These are phyloP conservation scores for Quercus variabilis DNA, from an alignment of 306 rosid species.

Conservation along the genomic window DNA sequence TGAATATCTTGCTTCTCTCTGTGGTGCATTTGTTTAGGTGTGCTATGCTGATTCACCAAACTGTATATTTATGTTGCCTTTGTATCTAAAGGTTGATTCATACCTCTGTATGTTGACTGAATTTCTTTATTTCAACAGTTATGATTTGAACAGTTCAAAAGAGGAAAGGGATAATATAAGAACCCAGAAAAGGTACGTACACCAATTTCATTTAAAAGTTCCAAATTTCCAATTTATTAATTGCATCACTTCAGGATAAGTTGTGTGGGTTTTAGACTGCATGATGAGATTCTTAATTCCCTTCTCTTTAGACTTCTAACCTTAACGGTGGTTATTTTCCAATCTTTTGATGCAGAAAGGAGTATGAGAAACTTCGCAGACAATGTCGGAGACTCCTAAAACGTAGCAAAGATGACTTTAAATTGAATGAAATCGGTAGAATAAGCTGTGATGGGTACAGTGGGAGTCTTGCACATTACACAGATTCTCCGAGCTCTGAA, in stretches of 20 bases:
- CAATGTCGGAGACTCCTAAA: slow-evolving; percentile 68
- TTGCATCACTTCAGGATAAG: neutral
- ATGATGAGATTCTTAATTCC: slow-evolving; percentile 10
- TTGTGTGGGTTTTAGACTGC: neutral
- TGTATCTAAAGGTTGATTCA: neutral
- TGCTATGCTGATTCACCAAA: neutral
- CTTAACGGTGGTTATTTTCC: neutral
- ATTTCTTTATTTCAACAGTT: slow-evolving; percentile 53
- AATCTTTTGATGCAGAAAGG: slow-evolving; percentile 63
- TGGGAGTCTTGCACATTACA: slow-evolving; percentile 44
- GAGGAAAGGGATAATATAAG: slow-evolving; percentile 72
- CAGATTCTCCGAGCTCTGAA: slow-evolving; percentile 90
- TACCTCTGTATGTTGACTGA: slow-evolving; percentile 27
- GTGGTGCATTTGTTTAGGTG: neutral
- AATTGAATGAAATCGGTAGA: slow-evolving; percentile 55
- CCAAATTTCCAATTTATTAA: slow-evolving; percentile 7
- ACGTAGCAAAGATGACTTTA: slow-evolving; percentile 44
- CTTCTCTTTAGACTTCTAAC: slow-evolving; percentile 5
- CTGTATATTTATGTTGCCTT: neutral
- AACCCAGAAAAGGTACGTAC: slow-evolving; percentile 65
- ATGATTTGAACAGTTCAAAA: slow-evolving; percentile 72
- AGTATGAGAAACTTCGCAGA: slow-evolving; percentile 81
- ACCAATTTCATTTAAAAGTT: slow-evolving; percentile 7
- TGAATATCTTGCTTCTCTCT: neutral
- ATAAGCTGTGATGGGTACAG: slow-evolving; percentile 53